phyloP scores from a whole-genome alignment of 2,329 filamentous ascomycete species.

The Trichoderma pleuroti region DNA sequence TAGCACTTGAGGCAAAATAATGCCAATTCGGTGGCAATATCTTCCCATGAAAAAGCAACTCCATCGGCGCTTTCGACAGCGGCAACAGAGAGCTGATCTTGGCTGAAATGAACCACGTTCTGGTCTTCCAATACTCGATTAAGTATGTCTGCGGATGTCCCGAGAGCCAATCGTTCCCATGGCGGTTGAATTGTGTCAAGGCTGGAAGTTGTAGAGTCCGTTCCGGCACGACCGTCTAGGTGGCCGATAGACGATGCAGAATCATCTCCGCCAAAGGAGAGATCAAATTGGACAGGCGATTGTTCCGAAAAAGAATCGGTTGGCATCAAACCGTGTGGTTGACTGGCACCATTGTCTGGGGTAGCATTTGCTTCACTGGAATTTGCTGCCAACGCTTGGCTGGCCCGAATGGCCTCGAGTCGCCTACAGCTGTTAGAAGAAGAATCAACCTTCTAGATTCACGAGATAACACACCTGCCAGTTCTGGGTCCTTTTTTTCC shows the following conservation, averaged over 20 bases:
- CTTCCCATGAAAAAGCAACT: background rate
- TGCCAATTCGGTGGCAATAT: background rate
- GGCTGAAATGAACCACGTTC: background rate
- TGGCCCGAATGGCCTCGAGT: background rate
- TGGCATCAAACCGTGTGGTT: background rate
- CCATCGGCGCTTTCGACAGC: background rate
- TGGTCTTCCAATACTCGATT: background rate
- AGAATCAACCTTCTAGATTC: background rate
- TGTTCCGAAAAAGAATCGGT: background rate
- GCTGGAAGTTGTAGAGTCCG: background rate
- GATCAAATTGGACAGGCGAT: background rate
- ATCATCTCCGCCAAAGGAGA: background rate
- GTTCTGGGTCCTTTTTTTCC: background rate
- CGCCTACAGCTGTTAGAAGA: background rate
- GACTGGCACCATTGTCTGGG: background rate
- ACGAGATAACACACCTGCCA: background rate
- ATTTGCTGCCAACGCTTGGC: background rate
- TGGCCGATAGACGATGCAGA: background rate
- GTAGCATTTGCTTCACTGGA: background rate
- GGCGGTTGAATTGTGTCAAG: background rate
- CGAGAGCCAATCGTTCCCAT: background rate
- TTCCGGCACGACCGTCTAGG: background rate
- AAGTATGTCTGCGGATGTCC: background rate
- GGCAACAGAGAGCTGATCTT: background rate
- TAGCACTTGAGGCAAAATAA: background rate